Evolutionary conservation across 352 stramenopile genomes (phyloP).

Genomic region (Pythium biforme): DNA sequence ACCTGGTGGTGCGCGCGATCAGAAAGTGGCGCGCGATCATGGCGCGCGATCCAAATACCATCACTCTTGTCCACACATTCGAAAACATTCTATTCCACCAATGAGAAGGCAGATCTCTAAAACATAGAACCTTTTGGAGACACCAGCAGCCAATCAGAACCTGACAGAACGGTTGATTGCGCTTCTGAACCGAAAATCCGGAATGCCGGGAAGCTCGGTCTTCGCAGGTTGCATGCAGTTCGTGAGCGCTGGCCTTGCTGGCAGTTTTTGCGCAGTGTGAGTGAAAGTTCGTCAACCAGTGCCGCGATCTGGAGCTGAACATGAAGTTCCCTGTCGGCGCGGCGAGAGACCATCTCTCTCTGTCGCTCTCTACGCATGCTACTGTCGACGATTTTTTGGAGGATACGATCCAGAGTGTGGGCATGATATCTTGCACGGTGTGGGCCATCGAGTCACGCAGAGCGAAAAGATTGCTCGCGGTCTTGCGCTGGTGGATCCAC

Average conservation of each 20-base stretch:
- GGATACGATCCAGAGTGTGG: neutral
- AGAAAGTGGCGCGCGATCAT: neutral
- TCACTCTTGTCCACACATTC: too few relatives aligned
- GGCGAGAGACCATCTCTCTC: too few relatives aligned
- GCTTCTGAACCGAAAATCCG: too few relatives aligned
- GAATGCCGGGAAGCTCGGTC: too few relatives aligned
- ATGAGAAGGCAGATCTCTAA: too few relatives aligned
- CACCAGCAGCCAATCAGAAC: too few relatives aligned
- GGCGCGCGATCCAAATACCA: neutral
- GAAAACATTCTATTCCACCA: too few relatives aligned
- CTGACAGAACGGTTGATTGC: too few relatives aligned
- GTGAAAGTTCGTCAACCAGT: constrained; percentile 16
- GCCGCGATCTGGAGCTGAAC: constrained; percentile 31
- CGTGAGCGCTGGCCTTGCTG: neutral
- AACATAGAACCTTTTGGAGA: too few relatives aligned
- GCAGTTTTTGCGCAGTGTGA: constrained; percentile 24
- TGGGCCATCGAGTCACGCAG: constrained; percentile 24
- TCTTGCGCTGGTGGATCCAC: constrained; percentile 33
- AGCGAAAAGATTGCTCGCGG: constrained; percentile 25
- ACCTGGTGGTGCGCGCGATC: neutral
- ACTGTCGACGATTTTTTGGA: neutral
- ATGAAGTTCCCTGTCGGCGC: too few relatives aligned
- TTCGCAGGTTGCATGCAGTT: neutral
- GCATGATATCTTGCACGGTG: constrained; percentile 20
- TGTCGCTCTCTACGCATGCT: constrained; percentile 15